Evolutionary conservation across 2,329 filamentous ascomycete genomes (phyloP), one percentile per base, ranked within the genome.

Genomic region (Colletotrichum shisoi): DNA sequence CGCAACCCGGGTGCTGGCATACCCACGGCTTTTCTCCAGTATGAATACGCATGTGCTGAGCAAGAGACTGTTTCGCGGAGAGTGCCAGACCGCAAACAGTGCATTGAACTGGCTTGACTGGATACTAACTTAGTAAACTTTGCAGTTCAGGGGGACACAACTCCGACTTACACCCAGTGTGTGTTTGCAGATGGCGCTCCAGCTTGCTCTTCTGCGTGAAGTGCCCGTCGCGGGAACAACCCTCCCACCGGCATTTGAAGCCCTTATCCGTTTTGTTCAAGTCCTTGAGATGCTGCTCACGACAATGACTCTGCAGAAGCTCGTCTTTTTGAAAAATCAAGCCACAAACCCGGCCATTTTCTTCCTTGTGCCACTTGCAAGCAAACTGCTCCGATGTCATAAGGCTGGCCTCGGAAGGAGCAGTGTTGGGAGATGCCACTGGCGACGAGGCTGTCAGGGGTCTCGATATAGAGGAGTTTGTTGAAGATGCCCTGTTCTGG

Each of bases 1-100:
- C 77, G 70, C 87, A 89, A 42, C 80, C 81, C 3, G 74, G 72
- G 31, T 74, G 74, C 11, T 77, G 74, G 73, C 89, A 91, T 46
- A 81, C 77, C 76, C 87, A 89, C 31, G 89, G 88, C 69, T 86
- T 89, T 68, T 87, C 84, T 45, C 87, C 86, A 0, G 87, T 89
- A 72, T 92, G 89, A 2, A 85, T 89, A 19, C 88, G 84, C 73
- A 86, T 81, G 71, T 92, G 89, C 73, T 91, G 89, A 48, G 87
- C 84, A 7, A 91, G 81, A 1, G 89, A 87, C 74, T 91, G 89
- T 71, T 88, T 86, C 2, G 88, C 88, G 0, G 89, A 90, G 72
- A 91, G 87, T 3, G 79, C 79, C 64, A 85, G 79, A 11, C 81
- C 79, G 71, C 89, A 91, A 21, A 81, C 78, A 2, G 79, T 73